These are phyloP conservation scores for Asterochloris erici DNA, from an alignment of 139 green algal species.

Conservation along the genomic window DNA sequence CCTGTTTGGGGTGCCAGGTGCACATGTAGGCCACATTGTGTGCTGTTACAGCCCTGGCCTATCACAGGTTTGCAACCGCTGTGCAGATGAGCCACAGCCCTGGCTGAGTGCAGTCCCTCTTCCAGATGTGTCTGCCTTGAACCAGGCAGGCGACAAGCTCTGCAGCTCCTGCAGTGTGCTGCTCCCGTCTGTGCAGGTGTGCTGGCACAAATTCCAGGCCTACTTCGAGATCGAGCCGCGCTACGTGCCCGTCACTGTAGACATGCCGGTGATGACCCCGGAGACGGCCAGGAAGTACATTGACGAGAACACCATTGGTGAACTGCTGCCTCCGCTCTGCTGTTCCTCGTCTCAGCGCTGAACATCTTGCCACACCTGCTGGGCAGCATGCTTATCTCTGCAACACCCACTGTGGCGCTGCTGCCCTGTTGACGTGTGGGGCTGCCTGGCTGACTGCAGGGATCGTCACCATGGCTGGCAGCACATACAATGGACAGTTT, in stretches of 20 bases:
- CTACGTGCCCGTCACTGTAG: conserved; percentile 23
- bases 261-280: conserved; percentile 19
- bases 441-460: conserved; percentile 4
- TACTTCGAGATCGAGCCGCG: conserved; percentile 70
- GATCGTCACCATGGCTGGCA: conserved; percentile 17
- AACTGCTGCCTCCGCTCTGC: neutral
- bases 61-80: too few relatives aligned
- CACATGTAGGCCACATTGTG: too few relatives aligned
- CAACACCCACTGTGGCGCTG: neutral
- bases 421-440: neutral
- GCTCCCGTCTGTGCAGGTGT: conserved; percentile 33
- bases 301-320: conserved; percentile 75
- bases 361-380: neutral
- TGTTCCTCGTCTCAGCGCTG: neutral
- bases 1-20: too few relatives aligned
- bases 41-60: too few relatives aligned
- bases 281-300: conserved; percentile 26
- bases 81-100: too few relatives aligned
- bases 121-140: too few relatives aligned
- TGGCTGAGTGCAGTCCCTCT: too few relatives aligned
- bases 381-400: neutral
- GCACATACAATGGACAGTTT: conserved; percentile 69
- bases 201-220: conserved; percentile 59
- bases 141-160: too few relatives aligned
- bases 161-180: neutral